Evolutionary conservation across 73 alveolate species (phyloP), one percentile per base, ranked within the genome.

Genomic region (Paramecium octaurelia): DNA sequence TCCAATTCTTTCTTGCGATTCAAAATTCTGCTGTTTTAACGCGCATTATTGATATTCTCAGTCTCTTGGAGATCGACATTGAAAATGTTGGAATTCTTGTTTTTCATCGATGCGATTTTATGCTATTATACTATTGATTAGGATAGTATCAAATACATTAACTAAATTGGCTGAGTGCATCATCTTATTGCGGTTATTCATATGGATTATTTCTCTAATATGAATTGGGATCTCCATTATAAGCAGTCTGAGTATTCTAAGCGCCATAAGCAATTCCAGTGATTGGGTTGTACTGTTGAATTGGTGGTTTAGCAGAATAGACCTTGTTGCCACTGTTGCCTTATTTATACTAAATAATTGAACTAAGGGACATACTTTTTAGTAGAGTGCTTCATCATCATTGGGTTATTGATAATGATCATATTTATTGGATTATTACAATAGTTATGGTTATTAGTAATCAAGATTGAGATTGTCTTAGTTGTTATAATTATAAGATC

Each of bases 151-250:
- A 8, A 1, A 21, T 80, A 46, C 75, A 43, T 80, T 80, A 80
- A 80, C 91, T 80, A 43, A 80, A 80, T 48, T 80, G 24, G 29
- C 91, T 80, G 3, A 80, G 46, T 11, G 91, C 42, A 46, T 80
- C 91, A 20, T 80, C 91, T 18, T 80, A 42, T 48, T 80, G 46
- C 44, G 36, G 8, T 35, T 73, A 31, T 36, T 73, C 57, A 36
- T 73, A 36, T 16, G 87, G 87, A 54, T 54, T 54, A 54, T 11
- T 18, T 54, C 18, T 54, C 31, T 54, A 54, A 54, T 54, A 23
- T n/a, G 69, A 16, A 54, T 54, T 18, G 69, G 2, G 6, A 54
- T 54, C 69, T 6, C 69, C 69, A 18, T 54, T 54, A 23, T 54
- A 54, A 6, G 69, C 16, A 54, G n/a, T 54, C 31, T 54, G 4